Evolutionary conservation across 1,284 basidiomycete genomes (phyloP), one percentile per base, ranked within the genome.

Genomic region (Puccinia triticina): DNA sequence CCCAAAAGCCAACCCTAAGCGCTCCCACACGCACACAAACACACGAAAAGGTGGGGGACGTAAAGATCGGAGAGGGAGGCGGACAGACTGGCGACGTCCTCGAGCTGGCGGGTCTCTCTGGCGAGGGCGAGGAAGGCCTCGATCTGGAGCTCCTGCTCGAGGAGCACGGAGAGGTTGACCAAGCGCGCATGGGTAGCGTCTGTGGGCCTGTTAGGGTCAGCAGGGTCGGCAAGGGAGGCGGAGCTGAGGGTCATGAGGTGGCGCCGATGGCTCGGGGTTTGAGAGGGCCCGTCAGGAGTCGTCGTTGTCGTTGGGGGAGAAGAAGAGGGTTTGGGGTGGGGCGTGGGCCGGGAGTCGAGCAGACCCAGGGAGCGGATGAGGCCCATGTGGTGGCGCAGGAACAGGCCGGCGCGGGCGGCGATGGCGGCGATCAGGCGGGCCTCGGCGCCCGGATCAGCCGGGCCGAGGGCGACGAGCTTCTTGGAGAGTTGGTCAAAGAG

Each of bases 301-400:
- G 14, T 46, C 7, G 43, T 46, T 8, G 43, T 50, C 2, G 48
- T 10, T 3, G 48, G 3, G 18, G 48, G 3, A 18, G 48, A 50
- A 18, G 48, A 50, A 18, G 48, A 64, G 7, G 32, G 23, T 46
- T 78, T 69, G 12, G 64, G 34, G 11, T 71, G 50, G 26, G 26
- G 43, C 8, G 37, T 59, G 5, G 53, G 53, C 10, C 48, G 53
- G 23, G n/a, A 1, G 16, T 83, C 82, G 8, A 59, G 23, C 29
- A 59, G 21, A 0, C 74, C 59, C 23, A 77, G 67, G 12, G 46
- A 92, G 89, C 93, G 92, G 2, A 95, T 89, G 23, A 93, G 91
- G 84, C 93, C 91, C 92, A 96, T 93, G 84, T 97, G 92, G 86
- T 93, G 93, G 86, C 94, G 92, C 84, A 99, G 88, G 87, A 96